These are phyloP conservation scores for Metschnikowia sp. DNA, from an alignment of 805 yeast genomes.

Conservation along the genomic window DNA sequence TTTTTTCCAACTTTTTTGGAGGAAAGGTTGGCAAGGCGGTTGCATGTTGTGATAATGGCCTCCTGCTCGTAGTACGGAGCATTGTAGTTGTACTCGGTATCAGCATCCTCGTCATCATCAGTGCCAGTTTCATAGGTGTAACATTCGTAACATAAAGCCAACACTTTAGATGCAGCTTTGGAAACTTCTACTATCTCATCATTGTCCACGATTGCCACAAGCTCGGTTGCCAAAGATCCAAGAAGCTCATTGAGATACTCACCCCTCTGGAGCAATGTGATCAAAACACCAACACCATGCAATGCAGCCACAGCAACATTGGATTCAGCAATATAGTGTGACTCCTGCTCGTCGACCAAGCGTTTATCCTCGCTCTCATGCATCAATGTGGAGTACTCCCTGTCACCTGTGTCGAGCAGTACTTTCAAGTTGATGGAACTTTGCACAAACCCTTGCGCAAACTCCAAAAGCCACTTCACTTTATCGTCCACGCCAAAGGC, in stretches of 20 bases:
- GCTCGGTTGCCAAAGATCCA: slow-evolving; percentile 26
- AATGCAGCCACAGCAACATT: slow-evolving; percentile 40
- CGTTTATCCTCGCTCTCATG: slow-evolving; percentile 35
- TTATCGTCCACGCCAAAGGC: slow-evolving; percentile 49
- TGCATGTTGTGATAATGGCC: slow-evolving; percentile 39
- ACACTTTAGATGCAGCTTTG: slow-evolving; percentile 52
- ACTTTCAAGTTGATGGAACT: slow-evolving; percentile 29
- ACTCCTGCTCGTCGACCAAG: slow-evolving; percentile 32
- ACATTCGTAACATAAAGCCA: slow-evolving; percentile 55
- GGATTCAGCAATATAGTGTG: slow-evolving; percentile 31
- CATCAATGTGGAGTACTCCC: slow-evolving; percentile 40
- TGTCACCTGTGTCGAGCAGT: slow-evolving; percentile 38
- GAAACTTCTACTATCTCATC: slow-evolving; percentile 43
- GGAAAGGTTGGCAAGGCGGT: slow-evolving; percentile 47
- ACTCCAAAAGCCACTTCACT: slow-evolving; percentile 40
- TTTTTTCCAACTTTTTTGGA: slow-evolving; percentile 58
- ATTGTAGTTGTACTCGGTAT: slow-evolving; percentile 42
- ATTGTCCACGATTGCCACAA: slow-evolving; percentile 42
- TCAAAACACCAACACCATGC: slow-evolving; percentile 44
- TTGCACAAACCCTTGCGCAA: slow-evolving; percentile 38
- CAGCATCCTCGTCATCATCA: slow-evolving; percentile 37
- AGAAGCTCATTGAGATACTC: slow-evolving; percentile 40
- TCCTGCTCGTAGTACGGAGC: slow-evolving; percentile 55
- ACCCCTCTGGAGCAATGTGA: slow-evolving; percentile 43
- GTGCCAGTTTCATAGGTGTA: slow-evolving; percentile 42